Evolutionary conservation across 2,329 filamentous ascomycete genomes (phyloP).

Genomic region (Alternaria postmessia): DNA sequence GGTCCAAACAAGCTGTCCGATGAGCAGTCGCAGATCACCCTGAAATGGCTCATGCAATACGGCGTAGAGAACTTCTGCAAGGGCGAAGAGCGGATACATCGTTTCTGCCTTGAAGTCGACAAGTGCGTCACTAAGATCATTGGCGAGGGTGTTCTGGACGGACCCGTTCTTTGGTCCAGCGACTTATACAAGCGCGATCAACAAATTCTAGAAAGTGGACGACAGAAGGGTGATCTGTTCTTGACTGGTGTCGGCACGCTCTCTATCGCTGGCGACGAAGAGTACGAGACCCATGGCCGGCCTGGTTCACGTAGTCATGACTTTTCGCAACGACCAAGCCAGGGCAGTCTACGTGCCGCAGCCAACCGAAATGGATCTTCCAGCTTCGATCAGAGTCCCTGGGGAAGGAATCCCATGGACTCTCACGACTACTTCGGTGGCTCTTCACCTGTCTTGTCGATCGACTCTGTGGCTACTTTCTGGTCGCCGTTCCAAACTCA

Average conservation of each 20-base stretch:
- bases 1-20: constrained; percentile 96
- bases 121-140: constrained; percentile 85
- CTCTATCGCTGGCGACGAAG: constrained; percentile 59
- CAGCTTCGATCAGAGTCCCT: constrained; percentile 74
- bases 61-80: constrained; percentile 92
- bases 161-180: constrained; percentile 90
- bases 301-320: constrained; percentile 53
- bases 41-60: constrained; percentile 80
- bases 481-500: constrained; percentile 86
- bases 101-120: constrained; percentile 90
- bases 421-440: constrained; percentile 75
- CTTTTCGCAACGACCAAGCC: constrained; percentile 60
- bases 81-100: constrained; percentile 92
- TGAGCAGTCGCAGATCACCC: constrained; percentile 86
- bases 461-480: constrained; percentile 80
- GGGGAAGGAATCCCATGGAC: constrained; percentile 71
- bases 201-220: constrained; percentile 62
- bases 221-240: constrained; percentile 59
- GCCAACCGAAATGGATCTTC: constrained; percentile 72
- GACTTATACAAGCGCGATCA: constrained; percentile 85
- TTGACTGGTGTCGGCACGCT: constrained; percentile 57
- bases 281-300: constrained; percentile 52
- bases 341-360: constrained; percentile 66
- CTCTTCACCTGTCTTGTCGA: constrained; percentile 72
- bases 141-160: constrained; percentile 82